These are phyloP conservation scores for Colletotrichum sp. DNA, from an alignment of 2,329 filamentous ascomycete species.

Conservation along the genomic window DNA sequence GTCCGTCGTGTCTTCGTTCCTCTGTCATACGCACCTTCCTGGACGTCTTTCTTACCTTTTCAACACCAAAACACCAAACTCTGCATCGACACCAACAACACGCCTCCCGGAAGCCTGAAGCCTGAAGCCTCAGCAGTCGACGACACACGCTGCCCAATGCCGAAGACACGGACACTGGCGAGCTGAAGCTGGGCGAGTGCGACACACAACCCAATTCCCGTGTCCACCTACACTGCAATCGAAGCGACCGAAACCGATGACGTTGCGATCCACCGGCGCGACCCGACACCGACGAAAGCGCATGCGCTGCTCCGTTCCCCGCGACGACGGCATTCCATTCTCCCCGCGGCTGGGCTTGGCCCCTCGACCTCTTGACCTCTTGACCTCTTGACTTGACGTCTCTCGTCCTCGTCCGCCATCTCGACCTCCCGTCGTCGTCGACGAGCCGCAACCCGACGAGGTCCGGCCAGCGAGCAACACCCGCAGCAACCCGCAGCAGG, in stretches of 20 bases:
- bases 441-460: neutral
- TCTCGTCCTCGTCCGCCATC: neutral
- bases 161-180: neutral
- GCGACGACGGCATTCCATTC: neutral
- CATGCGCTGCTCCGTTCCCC: neutral
- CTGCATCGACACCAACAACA: neutral
- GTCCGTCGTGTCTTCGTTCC: neutral
- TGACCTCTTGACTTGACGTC: neutral
- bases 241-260: conserved; percentile 4
- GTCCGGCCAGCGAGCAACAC: neutral
- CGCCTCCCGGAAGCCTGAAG: neutral
- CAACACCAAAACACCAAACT: neutral
- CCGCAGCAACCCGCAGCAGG: neutral
- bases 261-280: neutral
- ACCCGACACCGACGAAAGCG: neutral
- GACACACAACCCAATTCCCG: neutral
- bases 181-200: neutral
- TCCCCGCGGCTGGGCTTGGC: neutral
- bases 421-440: neutral
- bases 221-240: neutral
- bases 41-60: neutral
- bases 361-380: neutral
- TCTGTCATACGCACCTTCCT: neutral
- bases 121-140: neutral
- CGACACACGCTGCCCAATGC: neutral